Percentiles rank a stretch among this genome's conserved stretches.
Conservation (phyloP, 441 rosid genomes). For the Arabidopsis lyrata region DNA sequence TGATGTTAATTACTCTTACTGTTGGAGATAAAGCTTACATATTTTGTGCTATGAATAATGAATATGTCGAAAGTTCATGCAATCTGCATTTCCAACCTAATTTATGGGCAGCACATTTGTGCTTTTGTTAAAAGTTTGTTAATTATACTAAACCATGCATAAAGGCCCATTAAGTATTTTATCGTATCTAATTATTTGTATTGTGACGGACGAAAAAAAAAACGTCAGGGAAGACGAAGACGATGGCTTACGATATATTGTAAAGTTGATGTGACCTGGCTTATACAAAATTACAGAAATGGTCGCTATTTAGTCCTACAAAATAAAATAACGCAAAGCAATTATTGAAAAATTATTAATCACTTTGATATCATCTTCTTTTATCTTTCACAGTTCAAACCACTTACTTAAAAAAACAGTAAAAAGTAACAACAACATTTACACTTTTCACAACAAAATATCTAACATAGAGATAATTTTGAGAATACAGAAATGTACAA, state of each 20-base stretch:
- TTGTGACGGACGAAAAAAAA: constrained; percentile 11
- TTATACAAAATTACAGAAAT: constrained; percentile 19
- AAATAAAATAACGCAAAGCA: constrained; percentile 2
- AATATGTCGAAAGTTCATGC: constrained; percentile 30
- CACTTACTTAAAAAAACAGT: constrained; percentile 13
- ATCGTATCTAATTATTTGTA: neutral
- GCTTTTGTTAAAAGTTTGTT: neutral
- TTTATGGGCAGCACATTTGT: neutral
- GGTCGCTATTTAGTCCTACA: constrained; percentile 9
- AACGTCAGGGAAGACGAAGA: constrained; percentile 4
- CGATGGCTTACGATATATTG: constrained; percentile 37
- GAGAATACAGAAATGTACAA: neutral
- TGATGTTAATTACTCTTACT: neutral
- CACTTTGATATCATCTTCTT: constrained; percentile 14
- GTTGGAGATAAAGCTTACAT: neutral
- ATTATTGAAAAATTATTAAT: constrained; percentile 19
- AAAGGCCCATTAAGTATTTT: constrained; percentile 16
- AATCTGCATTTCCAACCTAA: constrained; percentile 34
- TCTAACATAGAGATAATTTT: constrained; percentile 22
- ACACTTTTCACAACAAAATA: constrained; percentile 6
- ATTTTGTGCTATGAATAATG: neutral
- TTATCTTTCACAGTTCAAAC: constrained; percentile 19
- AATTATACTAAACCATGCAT: neutral
- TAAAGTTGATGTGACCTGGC: constrained; percentile 36
- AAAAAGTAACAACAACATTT: neutral